These are phyloP conservation scores for Wallacemonas sp. DNA, from an alignment of 208 protist genomes.

Conservation along the genomic window DNA sequence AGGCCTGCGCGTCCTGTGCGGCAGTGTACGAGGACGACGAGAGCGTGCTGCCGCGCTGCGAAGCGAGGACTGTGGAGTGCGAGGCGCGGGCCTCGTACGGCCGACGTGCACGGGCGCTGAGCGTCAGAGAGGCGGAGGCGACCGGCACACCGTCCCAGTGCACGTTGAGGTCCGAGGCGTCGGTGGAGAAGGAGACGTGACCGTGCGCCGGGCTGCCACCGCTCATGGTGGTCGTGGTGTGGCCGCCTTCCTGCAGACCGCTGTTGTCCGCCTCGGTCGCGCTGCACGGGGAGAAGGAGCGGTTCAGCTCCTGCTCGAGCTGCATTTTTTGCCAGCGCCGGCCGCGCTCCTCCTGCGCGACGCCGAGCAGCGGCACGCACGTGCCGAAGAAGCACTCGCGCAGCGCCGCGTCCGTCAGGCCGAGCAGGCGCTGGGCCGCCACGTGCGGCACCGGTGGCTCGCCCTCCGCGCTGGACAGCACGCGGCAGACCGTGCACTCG, in stretches of 20 bases:
- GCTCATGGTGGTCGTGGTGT: constrained; percentile 15
- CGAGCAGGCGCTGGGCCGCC: constrained; percentile 31
- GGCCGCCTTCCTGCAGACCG: constrained; percentile 27
- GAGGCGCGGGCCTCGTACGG: background rate
- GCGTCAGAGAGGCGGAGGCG: background rate
- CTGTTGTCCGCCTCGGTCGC: constrained; percentile 35
- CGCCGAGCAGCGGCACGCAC: constrained; percentile 38
- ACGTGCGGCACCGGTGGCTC: constrained; percentile 12
- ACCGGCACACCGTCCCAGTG: background rate
- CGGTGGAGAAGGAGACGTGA: constrained; percentile 1
- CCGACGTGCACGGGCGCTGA: background rate
- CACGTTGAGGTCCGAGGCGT: constrained; percentile 4
- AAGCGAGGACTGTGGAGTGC: background rate
- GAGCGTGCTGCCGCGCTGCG: constrained; percentile 8
- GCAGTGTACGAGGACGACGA: background rate
- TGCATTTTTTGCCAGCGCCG: constrained; percentile 26
- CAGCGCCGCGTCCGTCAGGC: constrained; percentile 27
- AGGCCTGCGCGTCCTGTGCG: background rate
- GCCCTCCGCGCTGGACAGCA: constrained; percentile 24
- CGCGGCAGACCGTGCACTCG: constrained; percentile 13
- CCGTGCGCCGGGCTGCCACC: background rate
- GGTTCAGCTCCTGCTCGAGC: constrained; percentile 8
- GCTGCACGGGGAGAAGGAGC: constrained; percentile 18
- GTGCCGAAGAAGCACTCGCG: constrained; percentile 50
- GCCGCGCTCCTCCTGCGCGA: constrained; percentile 29